These are phyloP conservation scores for Hypoxylon crocopeplum DNA, from an alignment of 495 filamentous ascomycete species.

Conservation along the genomic window DNA sequence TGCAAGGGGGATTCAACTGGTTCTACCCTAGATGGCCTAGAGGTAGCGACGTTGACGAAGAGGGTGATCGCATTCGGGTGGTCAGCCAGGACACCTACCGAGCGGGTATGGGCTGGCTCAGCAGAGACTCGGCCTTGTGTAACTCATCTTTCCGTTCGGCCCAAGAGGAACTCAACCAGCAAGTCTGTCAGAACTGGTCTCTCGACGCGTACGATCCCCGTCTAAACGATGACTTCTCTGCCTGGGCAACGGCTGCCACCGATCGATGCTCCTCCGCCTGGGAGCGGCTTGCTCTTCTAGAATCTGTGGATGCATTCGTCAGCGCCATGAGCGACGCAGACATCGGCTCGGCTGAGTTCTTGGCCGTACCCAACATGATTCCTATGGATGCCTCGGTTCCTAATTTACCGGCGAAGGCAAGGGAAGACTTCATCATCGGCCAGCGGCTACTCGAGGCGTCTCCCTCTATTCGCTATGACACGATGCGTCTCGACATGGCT, in stretches of 20 bases:
- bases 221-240: constrained; percentile 38
- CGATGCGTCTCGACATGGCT: constrained; percentile 34
- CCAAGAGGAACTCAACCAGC: constrained; percentile 61
- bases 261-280: constrained; percentile 5
- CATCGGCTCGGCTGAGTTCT: constrained; percentile 41
- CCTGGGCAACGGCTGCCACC: constrained; percentile 41
- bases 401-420: constrained; percentile 61
- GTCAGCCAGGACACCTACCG: constrained; percentile 83
- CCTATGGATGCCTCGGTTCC: constrained; percentile 68
- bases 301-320: constrained; percentile 43
- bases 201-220: constrained; percentile 58
- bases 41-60: constrained; percentile 68
- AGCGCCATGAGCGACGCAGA: constrained; percentile 60
- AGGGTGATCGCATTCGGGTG: constrained; percentile 74
- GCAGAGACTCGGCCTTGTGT: constrained; percentile 55
- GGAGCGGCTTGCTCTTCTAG: constrained; percentile 37
- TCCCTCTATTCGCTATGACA: constrained; percentile 33
- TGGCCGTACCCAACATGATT: constrained; percentile 43
- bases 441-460: constrained; percentile 64
- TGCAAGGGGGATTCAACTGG: constrained; percentile 89
- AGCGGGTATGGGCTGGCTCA: constrained; percentile 78
- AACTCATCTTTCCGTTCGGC: constrained; percentile 24
- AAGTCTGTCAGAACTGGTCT: constrained; percentile 64
- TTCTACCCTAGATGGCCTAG: constrained; percentile 77
- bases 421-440: constrained; percentile 69